Evolutionary conservation across 768 basidiomycete species (phyloP), one percentile per base, ranked within the genome.

Genomic region (Boletus subcaerulescens): DNA sequence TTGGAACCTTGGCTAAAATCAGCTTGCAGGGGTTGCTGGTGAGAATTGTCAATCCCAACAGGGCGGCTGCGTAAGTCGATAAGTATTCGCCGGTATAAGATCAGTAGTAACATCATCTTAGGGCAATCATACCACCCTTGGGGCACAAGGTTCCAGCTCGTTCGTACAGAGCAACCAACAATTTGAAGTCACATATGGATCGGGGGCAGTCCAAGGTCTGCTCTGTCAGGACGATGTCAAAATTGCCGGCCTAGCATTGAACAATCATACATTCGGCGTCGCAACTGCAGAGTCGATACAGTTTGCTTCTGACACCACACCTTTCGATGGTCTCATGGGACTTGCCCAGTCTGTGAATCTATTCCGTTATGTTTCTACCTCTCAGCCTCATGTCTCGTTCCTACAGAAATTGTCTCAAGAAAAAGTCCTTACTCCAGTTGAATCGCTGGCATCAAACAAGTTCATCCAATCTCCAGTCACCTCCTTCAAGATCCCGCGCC

Each of bases 261-360:
- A 65, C 5, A 73, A 61, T 4, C 88, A 90, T 67, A 80, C 76
- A 0, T 91, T 93, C 57, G 91, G 91, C 50, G 83, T 84, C 20
- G 80, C 87, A 8, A 71, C 69, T 2, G 38, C 60, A 13, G 91
- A 92, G 69, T 83, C 78, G 46, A 62, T 68, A 0, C 83, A 90
- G 33, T 91, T 93, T 71, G 74, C 83, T 14, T 62, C 65, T 36
- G 57, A 76, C 59, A 49, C 56, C 2, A 75, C 76, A 39, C 74
- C 80, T 2, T 89, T 88, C 57, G 86, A 90, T 64, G 88, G 90
- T 15, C 69, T 92, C 36, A 86, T 91, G 84, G 89, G 90, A 35
- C 77, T 89, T 45, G 90, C 86, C 7, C 76, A 85, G 72, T 86
- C 86, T 47, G 86, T 85, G 57, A 50, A 80, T 74, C 17, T 13